These are phyloP conservation scores for Leptographium procerum DNA, from an alignment of 2,329 filamentous ascomycete species.

Conservation along the genomic window DNA sequence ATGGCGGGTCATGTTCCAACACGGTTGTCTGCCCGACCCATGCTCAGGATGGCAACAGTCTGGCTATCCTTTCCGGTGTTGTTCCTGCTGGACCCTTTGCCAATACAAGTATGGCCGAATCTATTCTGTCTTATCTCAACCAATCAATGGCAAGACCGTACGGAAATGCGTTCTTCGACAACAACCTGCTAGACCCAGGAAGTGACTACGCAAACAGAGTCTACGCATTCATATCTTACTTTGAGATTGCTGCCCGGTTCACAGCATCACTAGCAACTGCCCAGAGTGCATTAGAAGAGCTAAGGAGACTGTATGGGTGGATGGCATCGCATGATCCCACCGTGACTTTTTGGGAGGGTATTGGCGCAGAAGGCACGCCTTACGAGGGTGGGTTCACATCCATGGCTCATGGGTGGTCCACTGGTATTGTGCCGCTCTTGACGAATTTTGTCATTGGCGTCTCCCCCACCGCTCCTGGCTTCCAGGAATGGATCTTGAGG, in stretches of 20 bases:
- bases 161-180: conserved; percentile 42
- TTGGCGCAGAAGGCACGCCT: conserved; percentile 27
- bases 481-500: conserved; percentile 27
- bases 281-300: conserved; percentile 25
- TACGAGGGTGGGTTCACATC: conserved; percentile 37
- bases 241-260: conserved; percentile 40
- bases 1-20: conserved; percentile 23
- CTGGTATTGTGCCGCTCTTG: conserved; percentile 35
- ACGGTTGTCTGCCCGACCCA: conserved; percentile 24
- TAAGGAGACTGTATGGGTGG: conserved; percentile 36
- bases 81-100: conserved; percentile 12
- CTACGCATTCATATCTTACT: conserved; percentile 41
- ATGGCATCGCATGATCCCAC: conserved; percentile 35
- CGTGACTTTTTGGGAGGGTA: conserved; percentile 40
- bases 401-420: conserved; percentile 40
- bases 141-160: conserved; percentile 25
- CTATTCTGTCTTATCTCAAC: conserved; percentile 28
- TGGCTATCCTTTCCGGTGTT: conserved; percentile 30
- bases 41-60: conserved; percentile 39
- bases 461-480: conserved; percentile 30
- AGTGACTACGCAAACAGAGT: conserved; percentile 31
- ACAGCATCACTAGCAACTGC: conserved; percentile 4
- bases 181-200: conserved; percentile 21
- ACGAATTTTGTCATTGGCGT: conserved; percentile 36
- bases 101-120: conserved; percentile 18